These are phyloP conservation scores for Dendrobium officinale DNA, from an alignment of 106 monocot species.

Conservation along the genomic window DNA sequence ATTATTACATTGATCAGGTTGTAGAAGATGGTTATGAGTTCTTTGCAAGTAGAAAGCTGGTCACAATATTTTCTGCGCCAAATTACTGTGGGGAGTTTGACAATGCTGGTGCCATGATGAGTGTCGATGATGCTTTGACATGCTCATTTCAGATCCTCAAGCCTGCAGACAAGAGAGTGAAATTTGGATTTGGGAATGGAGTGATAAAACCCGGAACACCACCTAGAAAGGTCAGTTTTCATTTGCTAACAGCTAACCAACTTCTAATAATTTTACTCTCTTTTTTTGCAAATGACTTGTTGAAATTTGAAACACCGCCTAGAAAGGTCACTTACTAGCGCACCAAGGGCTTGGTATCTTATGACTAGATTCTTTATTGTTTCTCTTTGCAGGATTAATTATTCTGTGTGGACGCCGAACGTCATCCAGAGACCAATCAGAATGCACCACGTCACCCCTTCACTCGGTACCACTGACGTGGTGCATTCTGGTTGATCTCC, in stretches of 20 bases:
- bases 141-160: slow-evolving; percentile 48
- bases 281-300: too few species aligned
- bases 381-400: not conserved
- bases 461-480: too few species aligned
- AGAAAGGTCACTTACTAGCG: not conserved
- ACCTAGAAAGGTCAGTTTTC: not conserved
- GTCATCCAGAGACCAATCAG: too few species aligned
- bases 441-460: too few species aligned
- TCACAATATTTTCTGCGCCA: slow-evolving; percentile 48
- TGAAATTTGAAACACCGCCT: not conserved
- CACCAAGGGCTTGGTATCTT: not conserved
- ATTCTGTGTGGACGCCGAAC: too few species aligned
- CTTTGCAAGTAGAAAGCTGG: slow-evolving; percentile 44
- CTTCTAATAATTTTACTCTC: too few species aligned
- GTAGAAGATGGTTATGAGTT: slow-evolving; percentile 53
- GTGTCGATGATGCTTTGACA: slow-evolving; percentile 44
- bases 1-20: slow-evolving; percentile 24
- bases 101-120: slow-evolving; percentile 60
- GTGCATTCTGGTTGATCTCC: too few species aligned
- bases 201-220: not conserved
- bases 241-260: too few species aligned
- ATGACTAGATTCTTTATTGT: not conserved
- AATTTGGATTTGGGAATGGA: slow-evolving; percentile 4
- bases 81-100: slow-evolving; percentile 53
- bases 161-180: slow-evolving; percentile 40